phyloP scores from a whole-genome alignment of 2,329 filamentous ascomycete species.

The Xylaria hypoxylon region DNA sequence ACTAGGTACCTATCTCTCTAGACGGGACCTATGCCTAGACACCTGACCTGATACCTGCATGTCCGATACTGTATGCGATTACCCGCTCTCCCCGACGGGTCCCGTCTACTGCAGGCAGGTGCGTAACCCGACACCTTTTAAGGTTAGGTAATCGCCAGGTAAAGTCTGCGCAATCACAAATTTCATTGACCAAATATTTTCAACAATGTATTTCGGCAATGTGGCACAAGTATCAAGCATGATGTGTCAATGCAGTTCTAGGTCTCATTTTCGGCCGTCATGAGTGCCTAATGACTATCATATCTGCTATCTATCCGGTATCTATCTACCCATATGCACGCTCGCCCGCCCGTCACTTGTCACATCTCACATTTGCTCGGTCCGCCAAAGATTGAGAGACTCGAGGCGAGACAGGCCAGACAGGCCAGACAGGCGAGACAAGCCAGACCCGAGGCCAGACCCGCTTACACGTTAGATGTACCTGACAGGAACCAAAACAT shows the following conservation, averaged over 20 bases:
- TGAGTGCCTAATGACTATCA: conserved; percentile 21
- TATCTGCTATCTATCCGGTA: background rate
- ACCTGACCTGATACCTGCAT: too few relatives aligned
- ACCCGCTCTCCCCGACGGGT: conserved; percentile 3
- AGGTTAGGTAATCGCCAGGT: background rate
- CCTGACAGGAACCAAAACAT: conserved; percentile 35
- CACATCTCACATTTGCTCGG: conserved; percentile 24
- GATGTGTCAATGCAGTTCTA: conserved; percentile 16
- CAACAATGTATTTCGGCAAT: conserved; percentile 3
- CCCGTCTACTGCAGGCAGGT: too few relatives aligned
- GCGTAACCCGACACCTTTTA: too few relatives aligned
- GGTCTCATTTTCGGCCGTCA: conserved; percentile 3
- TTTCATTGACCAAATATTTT: conserved; percentile 7
- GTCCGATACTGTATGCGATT: background rate
- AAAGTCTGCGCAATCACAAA: background rate
- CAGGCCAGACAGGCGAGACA: too few relatives aligned
- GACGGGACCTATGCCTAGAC: too few relatives aligned
- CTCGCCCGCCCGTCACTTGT: conserved; percentile 22
- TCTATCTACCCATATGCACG: conserved; percentile 15
- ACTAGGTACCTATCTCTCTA: too few relatives aligned
- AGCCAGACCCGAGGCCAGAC: conserved; percentile 20
- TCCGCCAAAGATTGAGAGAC: conserved; percentile 5
- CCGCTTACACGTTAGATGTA: conserved; percentile 27
- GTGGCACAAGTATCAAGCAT: conserved; percentile 19
- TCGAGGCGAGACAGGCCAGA: conserved; percentile 21